phyloP scores from a whole-genome alignment of 75 land plant genomes.

The Adiantum capillusveneris region DNA sequence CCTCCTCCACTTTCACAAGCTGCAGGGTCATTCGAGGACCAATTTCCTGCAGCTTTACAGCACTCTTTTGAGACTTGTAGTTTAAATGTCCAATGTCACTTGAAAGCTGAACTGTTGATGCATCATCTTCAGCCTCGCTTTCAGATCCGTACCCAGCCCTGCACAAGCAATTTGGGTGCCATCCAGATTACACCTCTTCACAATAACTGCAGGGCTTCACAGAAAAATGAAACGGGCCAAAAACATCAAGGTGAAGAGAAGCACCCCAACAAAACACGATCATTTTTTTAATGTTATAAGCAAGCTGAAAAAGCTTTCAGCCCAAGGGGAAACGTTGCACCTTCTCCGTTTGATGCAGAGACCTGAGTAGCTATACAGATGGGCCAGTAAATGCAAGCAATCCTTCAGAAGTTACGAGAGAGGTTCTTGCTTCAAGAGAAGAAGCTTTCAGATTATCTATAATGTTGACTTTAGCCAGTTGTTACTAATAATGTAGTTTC shows the following conservation, averaged over 20 bases:
- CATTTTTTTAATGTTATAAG: neutral
- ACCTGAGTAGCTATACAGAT: too few species aligned
- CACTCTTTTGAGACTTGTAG: slow-evolving; percentile 82
- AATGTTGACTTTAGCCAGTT: too few species aligned
- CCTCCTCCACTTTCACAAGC: slow-evolving; percentile 88
- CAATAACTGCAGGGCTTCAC: too few species aligned
- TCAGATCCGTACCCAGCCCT: slow-evolving; percentile 80
- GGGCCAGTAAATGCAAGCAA: too few species aligned
- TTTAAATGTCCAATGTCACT: slow-evolving; percentile 74
- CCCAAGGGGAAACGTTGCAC: neutral
- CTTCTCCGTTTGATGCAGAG: too few species aligned
- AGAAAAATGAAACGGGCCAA: too few species aligned
- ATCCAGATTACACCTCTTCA: too few species aligned
- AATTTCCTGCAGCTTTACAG: slow-evolving; percentile 91
- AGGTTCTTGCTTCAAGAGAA: too few species aligned
- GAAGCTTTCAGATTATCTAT: too few species aligned
- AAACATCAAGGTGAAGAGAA: neutral
- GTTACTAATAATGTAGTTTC: too few species aligned
- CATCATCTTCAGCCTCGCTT: slow-evolving; percentile 97
- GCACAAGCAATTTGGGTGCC: neutral
- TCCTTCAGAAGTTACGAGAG: too few species aligned
- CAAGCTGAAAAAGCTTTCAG: neutral
- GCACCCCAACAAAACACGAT: neutral
- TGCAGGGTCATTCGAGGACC: slow-evolving; percentile 94
- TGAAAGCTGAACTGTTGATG: slow-evolving; percentile 66